Evolutionary conservation across 257 asterid genomes (phyloP).

Genomic region (Nicotiana undulata): DNA sequence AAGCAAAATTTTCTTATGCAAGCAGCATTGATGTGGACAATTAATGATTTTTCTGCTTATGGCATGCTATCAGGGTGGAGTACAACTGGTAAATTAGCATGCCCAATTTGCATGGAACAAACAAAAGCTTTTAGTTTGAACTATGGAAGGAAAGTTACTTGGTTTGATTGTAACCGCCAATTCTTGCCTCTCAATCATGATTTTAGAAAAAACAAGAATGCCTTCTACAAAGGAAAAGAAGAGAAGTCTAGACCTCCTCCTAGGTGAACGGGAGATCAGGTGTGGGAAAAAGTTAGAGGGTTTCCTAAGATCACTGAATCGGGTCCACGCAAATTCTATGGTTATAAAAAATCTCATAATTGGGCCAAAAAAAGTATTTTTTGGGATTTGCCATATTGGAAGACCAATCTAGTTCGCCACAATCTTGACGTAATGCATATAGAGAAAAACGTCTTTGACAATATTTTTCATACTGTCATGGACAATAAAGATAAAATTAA

Average conservation of each 20-base stretch:
- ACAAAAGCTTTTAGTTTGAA: not conserved
- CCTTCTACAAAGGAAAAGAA: not conserved
- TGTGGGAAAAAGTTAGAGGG: not conserved
- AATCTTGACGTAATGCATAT: not conserved
- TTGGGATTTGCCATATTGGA: not conserved
- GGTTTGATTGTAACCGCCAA: not conserved
- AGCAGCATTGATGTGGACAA: constrained; percentile 4
- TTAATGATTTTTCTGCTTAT: not conserved
- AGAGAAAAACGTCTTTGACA: not conserved
- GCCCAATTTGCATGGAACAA: not conserved
- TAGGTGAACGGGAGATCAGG: not conserved
- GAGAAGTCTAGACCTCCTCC: not conserved
- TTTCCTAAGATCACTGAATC: not conserved
- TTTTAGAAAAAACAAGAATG: not conserved
- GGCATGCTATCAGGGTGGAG: not conserved
- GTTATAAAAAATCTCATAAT: not conserved
- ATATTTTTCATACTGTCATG: not conserved
- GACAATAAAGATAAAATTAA: not conserved
- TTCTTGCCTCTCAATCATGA: not conserved
- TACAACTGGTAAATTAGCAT: not conserved
- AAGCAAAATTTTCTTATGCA: not conserved
- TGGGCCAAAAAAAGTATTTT: not conserved
- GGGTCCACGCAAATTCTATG: too few relatives aligned
- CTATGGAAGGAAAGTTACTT: not conserved
- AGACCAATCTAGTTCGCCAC: not conserved